These are phyloP conservation scores for Termitomyces sp. DNA, from an alignment of 1,284 basidiomycete genomes.

Conservation along the genomic window DNA sequence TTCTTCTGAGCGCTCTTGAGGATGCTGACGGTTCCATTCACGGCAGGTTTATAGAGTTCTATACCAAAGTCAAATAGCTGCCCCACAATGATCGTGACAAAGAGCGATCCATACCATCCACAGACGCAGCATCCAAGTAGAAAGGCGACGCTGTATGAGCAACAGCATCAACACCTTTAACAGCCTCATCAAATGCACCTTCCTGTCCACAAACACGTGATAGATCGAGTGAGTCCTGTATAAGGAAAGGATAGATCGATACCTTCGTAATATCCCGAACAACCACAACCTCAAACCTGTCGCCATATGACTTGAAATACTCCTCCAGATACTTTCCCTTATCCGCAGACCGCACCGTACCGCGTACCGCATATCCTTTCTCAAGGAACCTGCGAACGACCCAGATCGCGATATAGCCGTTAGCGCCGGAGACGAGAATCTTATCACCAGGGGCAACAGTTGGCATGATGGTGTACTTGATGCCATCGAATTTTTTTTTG, in stretches of 20 bases:
- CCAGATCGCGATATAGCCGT: slow-evolving; percentile 35
- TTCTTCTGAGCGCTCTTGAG: slow-evolving; percentile 22
- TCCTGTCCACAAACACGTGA: slow-evolving; percentile 24
- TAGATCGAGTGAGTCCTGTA: neutral
- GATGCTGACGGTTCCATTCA: slow-evolving; percentile 21
- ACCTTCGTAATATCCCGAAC: slow-evolving; percentile 44
- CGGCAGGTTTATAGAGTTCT: slow-evolving; percentile 23
- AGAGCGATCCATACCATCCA: slow-evolving; percentile 9
- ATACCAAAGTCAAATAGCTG: neutral
- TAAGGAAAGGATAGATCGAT: neutral
- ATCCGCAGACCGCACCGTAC: slow-evolving; percentile 34
- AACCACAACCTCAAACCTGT: slow-evolving; percentile 39
- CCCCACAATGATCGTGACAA: slow-evolving; percentile 19
- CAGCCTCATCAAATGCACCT: slow-evolving; percentile 67
- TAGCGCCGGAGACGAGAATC: slow-evolving; percentile 36
- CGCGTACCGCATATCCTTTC: slow-evolving; percentile 33
- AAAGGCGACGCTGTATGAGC: slow-evolving; percentile 54
- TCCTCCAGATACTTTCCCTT: slow-evolving; percentile 36
- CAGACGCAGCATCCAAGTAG: slow-evolving; percentile 20
- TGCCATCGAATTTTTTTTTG: too few relatives aligned
- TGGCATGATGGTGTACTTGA: slow-evolving; percentile 18
- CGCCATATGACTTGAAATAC: slow-evolving; percentile 33
- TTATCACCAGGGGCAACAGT: slow-evolving; percentile 23
- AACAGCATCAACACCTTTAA: slow-evolving; percentile 61
- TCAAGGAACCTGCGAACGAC: slow-evolving; percentile 35